Conservation (phyloP, 192 early-diverging fungal species). For the Obelidium mucronatum region DNA sequence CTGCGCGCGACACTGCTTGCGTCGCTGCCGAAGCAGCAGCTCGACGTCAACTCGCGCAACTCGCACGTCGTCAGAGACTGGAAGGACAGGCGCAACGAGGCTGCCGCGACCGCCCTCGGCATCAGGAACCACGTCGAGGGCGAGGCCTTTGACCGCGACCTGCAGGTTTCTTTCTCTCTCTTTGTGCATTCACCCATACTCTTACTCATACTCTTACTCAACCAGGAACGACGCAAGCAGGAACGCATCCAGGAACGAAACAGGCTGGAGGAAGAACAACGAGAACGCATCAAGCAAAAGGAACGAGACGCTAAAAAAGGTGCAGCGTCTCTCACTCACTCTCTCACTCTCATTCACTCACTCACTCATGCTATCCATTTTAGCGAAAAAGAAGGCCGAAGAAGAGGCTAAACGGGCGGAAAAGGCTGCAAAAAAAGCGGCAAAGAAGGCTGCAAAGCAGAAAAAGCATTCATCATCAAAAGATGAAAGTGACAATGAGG, state of each 20-base stretch:
- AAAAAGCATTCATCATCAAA: background rate
- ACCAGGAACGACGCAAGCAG: slow-evolving; percentile 42
- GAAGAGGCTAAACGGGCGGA: slow-evolving; percentile 28
- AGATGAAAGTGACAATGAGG: background rate
- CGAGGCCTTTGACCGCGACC: slow-evolving; percentile 77
- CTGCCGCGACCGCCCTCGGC: slow-evolving; percentile 71
- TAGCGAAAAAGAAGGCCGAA: slow-evolving; percentile 34
- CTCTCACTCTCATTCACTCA: background rate
- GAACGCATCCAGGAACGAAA: slow-evolving; percentile 44
- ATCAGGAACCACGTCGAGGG: slow-evolving; percentile 75
- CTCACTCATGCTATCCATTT: background rate
- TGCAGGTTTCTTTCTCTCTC: slow-evolving; percentile 55
- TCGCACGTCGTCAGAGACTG: slow-evolving; percentile 76
- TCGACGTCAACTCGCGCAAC: slow-evolving; percentile 65
- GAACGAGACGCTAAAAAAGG: slow-evolving; percentile 46
- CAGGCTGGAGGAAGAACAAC: slow-evolving; percentile 30
- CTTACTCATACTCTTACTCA: background rate
- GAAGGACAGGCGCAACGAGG: slow-evolving; percentile 72
- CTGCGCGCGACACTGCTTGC: slow-evolving; percentile 66
- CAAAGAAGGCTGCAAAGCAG: slow-evolving; percentile 7
- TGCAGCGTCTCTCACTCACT: slow-evolving; percentile 33
- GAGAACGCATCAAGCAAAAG: slow-evolving; percentile 33
- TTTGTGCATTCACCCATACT: background rate
- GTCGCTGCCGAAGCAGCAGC: slow-evolving; percentile 51
- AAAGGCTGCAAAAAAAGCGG: slow-evolving; percentile 31